phyloP scores from a whole-genome alignment of 306 rosid genomes.

The Ochetophila trinervis region DNA sequence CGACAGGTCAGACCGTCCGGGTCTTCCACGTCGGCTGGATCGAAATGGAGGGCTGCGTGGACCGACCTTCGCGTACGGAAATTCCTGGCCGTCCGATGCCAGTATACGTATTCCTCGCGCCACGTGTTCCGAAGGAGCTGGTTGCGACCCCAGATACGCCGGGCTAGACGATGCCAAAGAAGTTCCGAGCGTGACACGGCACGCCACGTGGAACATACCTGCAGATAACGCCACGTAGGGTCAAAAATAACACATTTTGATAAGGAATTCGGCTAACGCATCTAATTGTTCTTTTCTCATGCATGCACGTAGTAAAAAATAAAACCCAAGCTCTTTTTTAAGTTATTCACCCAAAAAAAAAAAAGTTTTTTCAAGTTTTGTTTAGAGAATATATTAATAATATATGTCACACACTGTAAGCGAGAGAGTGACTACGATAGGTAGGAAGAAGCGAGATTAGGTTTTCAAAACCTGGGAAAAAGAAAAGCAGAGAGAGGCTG shows the following conservation, averaged over 20 bases:
- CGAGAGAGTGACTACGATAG: neutral
- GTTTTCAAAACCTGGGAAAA: neutral
- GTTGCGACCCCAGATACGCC: constrained; percentile 64
- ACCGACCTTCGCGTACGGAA: constrained; percentile 25
- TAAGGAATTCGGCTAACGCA: too few species aligned
- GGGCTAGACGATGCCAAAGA: constrained; percentile 59
- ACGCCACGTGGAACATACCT: constrained; percentile 92
- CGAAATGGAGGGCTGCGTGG: constrained; percentile 31
- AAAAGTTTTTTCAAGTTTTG: too few species aligned
- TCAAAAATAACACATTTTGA: neutral
- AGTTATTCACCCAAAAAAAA: too few species aligned
- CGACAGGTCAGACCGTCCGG: constrained; percentile 51
- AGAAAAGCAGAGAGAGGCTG: neutral
- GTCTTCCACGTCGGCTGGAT: constrained; percentile 37
- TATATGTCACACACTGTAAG: neutral
- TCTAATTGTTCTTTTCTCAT: too few species aligned
- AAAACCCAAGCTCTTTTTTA: too few species aligned
- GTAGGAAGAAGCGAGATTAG: neutral
- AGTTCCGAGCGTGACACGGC: constrained; percentile 60
- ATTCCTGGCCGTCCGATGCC: constrained; percentile 72
- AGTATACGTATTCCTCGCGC: constrained; percentile 56
- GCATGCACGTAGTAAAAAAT: too few species aligned
- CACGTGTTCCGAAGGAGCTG: constrained; percentile 42
- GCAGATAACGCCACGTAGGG: constrained; percentile 1
- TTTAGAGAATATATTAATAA: too few species aligned